Base-by-base conservation (phyloP, 495 filamentous ascomycete genomes). In the Rhypophila decipiens region DNA sequence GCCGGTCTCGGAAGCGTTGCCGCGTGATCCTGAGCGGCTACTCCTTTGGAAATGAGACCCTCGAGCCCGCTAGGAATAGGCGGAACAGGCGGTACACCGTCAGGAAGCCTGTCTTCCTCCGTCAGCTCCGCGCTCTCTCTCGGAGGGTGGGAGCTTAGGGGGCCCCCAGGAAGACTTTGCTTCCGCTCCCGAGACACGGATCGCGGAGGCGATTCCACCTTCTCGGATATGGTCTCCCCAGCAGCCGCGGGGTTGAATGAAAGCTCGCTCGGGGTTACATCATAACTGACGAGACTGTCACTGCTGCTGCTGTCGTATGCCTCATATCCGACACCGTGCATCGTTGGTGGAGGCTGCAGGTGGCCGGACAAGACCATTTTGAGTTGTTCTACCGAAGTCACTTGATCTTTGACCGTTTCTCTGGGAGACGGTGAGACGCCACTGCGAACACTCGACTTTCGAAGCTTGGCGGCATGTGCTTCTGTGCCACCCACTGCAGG, bases 351-450 rank as follows among this genome's bases (percentile, higher is more conserved):
- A 31, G 65, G 55, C 27, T 60, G 49, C 62, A 66, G 51, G 40
- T 66, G 72, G 45, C 69, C 81, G 2, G 79, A 81, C 13, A 87
- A 74, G 19, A 83, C 85, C 40, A 80, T 78, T 62, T 90, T 90
- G 49, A 96, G 72, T 55, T 95, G 88, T 46, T 90, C 88, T n/a
- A 95, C 83, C 29, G 85, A 83, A n/a, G 89, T 80, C 10, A 88
- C 83, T 17, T 52, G 61, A 22, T 77, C 82, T 47, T 79, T 65
- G 58, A 69, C 80, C 23, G 82, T 73, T 73, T 51, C 72, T 70
- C 66, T 15, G 72, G 72, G 15, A 8, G 75, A 70, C 22, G 69
- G 71, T 0, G 83, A 80, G 21, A 58, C 55, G 24, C 61, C 65
- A 52, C 71, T 75, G 24, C 67, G 70, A 34, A 70, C 42, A 45